These are phyloP conservation scores for Yamadazyma akitaensis DNA, from an alignment of 805 yeast species.

Conservation along the genomic window DNA sequence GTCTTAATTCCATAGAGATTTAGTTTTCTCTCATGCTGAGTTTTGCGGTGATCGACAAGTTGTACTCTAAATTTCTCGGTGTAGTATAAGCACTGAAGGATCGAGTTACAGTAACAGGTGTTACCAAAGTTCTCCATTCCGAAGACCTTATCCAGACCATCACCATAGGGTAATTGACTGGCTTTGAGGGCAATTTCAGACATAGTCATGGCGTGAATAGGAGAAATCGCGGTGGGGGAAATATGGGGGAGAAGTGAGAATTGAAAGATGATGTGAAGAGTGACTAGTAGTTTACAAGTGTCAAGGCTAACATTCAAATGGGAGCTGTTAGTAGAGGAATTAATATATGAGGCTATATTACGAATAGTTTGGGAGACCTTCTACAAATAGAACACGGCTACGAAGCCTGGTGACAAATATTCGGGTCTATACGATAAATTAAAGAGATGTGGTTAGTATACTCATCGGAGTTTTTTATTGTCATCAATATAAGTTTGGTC, in stretches of 20 bases:
- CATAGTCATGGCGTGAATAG: slow-evolving; percentile 10
- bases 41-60: slow-evolving; percentile 27
- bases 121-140: slow-evolving; percentile 87
- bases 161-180: slow-evolving; percentile 42
- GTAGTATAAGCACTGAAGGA: slow-evolving; percentile 82
- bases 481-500: too few relatives aligned
- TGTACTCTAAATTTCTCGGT: slow-evolving; percentile 59
- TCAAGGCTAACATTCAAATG: too few relatives aligned
- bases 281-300: neutral
- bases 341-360: too few relatives aligned
- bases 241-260: neutral
- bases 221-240: slow-evolving; percentile 5
- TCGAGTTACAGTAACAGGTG: slow-evolving; percentile 93
- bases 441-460: too few relatives aligned
- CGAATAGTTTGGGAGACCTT: too few relatives aligned
- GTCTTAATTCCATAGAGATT: slow-evolving; percentile 28
- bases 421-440: too few relatives aligned
- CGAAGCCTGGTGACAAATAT: too few relatives aligned
- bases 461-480: too few relatives aligned
- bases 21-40: slow-evolving; percentile 30
- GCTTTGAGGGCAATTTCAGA: slow-evolving; percentile 7
- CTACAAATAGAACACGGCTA: too few relatives aligned
- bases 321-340: too few relatives aligned
- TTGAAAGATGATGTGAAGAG: neutral
- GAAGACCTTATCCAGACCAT: slow-evolving; percentile 65